Evolutionary conservation across 306 rosid species (phyloP), one percentile per base, ranked within the genome.

Genomic region (Gastrolobium villosum): DNA sequence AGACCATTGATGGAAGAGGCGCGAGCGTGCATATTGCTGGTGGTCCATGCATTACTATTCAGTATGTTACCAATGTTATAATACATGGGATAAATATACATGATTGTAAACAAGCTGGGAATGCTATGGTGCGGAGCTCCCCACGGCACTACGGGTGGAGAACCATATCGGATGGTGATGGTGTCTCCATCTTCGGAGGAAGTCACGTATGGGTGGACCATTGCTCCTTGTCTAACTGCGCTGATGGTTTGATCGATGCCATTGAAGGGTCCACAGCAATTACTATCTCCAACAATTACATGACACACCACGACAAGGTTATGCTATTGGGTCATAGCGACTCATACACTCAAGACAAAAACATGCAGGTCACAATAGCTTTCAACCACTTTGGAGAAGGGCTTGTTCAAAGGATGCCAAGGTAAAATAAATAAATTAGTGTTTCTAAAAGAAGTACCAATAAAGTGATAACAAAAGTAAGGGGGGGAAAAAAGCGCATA

Each of bases 311-410:
- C 48, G 99, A 95, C 36, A 95, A 95, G 83, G 99, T 92, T 14
- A 95, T 95, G 99, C 41, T 95, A 55, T 69, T 95, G 78, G 99
- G 99, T 3, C 99, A 95, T 11, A 93, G 98, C 6, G 99, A 95
- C 52, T 15, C 93, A 5, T 95, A 87, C 30, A 91, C 94, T 1
- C 89, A 95, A 10, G 99, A 95, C 87, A 91, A 88, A 90, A 86
- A 81, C 87, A 95, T 92, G 99, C 99, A 95, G 9, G 93, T 92
- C 79, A 95, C 99, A 0, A 92, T 95, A 5, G 99, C 99, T 34
- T 95, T 95, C 52, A 95, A 95, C 56, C 99, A 95, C 86, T 95
- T 95, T 48, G 99, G 99, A 1, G 99, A 95, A 87, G 99, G 99
- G 0, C 93, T 95, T 0, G 98, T 95, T 44, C 99, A 95, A 44